Base-by-base conservation (phyloP, 768 basidiomycete species). In the Russula brevipes region DNA sequence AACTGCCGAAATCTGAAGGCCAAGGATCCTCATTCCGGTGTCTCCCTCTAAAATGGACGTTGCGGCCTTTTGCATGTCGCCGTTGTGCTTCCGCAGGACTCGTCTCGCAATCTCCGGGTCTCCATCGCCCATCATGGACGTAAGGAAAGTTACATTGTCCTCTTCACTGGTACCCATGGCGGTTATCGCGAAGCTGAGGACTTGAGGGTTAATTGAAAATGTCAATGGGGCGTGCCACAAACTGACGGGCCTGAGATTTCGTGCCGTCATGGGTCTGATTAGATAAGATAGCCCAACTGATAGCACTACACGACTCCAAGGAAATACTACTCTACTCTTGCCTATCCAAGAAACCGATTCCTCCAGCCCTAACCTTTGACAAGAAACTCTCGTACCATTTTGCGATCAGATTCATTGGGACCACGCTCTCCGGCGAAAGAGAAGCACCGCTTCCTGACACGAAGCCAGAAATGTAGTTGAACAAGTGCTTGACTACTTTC, bases 401-500 rank as follows among this genome's bases (percentile, higher is more conserved):
- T 55, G 77, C 78, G 35, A 91, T 78, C 35, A 87, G 57, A 50
- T 75, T 78, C 80, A 91, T 82, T 8, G 87, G 86, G 2, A 90
- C 76, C 63, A 78, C 72, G 24, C 79, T 78, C 52, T 86, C 82
- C 1, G 79, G 80, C 2, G 79, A 76, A 30, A 85, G 65, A 16
- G 70, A 65, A 5, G 78, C 76, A 17, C 79, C 77, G 39, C 59
- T 66, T 5, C 66, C 66, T 7, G 67, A 63, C 42, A 76, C 76
- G 68, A 91, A 92, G 1, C 88, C 81, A 7, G 85, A 82, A 6
- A 91, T 66, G 66, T 89, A 91, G 68, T 89, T 89, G 72, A 91
- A 80, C 60, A 92, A 74, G 70, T 93, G 83, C 66, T 85, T 87
- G 30, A 86, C 85, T 59, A 89, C 81, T 49, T 81, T 79, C 73